A percentile compares a stretch with the other conserved stretches of the same genome.
Conservation (phyloP, 495 filamentous ascomycete genomes). For the Daldinia caldariorum region DNA sequence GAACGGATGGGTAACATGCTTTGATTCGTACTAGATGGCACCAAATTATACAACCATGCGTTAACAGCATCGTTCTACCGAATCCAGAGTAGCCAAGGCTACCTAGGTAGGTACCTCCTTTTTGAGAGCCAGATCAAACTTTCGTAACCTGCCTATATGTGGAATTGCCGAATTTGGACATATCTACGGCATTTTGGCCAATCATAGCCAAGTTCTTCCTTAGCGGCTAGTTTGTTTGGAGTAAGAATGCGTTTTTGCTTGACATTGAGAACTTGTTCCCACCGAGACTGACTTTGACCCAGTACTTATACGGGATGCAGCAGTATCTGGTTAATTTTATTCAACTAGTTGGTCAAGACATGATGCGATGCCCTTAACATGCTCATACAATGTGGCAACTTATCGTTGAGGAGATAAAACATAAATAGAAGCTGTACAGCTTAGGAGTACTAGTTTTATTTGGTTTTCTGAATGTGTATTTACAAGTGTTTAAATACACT, state of each 20-base stretch:
- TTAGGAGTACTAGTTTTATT: not conserved
- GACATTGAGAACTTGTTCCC: too few species aligned
- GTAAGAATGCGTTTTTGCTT: too few species aligned
- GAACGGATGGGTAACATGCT: not conserved
- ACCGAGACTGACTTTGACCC: too few species aligned
- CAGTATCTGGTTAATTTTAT: not conserved
- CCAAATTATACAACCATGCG: too few species aligned
- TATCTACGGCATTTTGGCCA: constrained; percentile 22
- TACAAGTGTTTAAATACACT: not conserved
- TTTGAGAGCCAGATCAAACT: not conserved
- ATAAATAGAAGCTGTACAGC: not conserved
- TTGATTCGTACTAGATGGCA: too few species aligned
- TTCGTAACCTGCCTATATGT: not conserved
- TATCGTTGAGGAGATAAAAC: not conserved
- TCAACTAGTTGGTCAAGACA: not conserved
- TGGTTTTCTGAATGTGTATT: not conserved
- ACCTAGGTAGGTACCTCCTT: not conserved
- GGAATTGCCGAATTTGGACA: constrained; percentile 38
- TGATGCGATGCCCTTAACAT: not conserved
- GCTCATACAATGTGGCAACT: not conserved
- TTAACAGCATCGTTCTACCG: not conserved
- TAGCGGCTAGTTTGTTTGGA: constrained; percentile 6
- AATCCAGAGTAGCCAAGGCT: not conserved
- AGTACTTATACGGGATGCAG: not conserved
- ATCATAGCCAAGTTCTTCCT: constrained; percentile 16